Evolutionary conservation across 2,329 filamentous ascomycete genomes (phyloP), one percentile per base, ranked within the genome.

Genomic region (Pestalotiopsis sp.): DNA sequence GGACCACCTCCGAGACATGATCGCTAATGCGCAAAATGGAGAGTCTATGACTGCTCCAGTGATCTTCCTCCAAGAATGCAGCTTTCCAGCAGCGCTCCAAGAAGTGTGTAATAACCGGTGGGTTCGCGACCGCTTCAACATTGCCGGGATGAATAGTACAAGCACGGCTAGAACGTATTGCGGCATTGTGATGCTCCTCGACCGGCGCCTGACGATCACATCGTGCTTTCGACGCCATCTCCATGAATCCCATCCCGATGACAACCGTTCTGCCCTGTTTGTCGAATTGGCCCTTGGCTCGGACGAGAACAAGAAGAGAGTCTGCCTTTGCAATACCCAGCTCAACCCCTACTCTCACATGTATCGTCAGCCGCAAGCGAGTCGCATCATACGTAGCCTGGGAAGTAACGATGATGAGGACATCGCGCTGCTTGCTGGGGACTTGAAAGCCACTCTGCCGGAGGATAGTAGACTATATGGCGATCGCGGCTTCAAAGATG

Each of bases 381-480:
- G 73, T 20, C 65, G 66, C 20, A 20, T 75, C 4, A 66, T 68
- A 5, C 71, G 73, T 2, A 38, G 63, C 66, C 70, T 70, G 55
- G 70, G 76, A 71, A 70, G 63, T 0, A 71, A 78, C 0, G 57
- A 71, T 0, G 69, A 69, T 0, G 74, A 83, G 0, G 70, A 79
- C 20, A 81, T 78, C 1, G 81, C 81, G 3, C 69, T 87, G 2
- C 71, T 85, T 9, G 85, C 85, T 0, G 86, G 86, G 1, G 85
- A 88, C 71, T 80, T 87, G 65, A 89, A 89, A 56, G 85, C 86
- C 9, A 87, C 88, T 63, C 79, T 86, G 69, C 77, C 78, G 0
- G 86, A 85, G 67, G 86, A 88, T 73, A 70, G 74, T 14, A 79
- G 76, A 0, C 74, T 86, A 9, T 83, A 85, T 64, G 69, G 69